Evolutionary conservation across 306 rosid genomes (phyloP), one percentile per base, ranked within the genome.

Genomic region (Prunus campanulata): DNA sequence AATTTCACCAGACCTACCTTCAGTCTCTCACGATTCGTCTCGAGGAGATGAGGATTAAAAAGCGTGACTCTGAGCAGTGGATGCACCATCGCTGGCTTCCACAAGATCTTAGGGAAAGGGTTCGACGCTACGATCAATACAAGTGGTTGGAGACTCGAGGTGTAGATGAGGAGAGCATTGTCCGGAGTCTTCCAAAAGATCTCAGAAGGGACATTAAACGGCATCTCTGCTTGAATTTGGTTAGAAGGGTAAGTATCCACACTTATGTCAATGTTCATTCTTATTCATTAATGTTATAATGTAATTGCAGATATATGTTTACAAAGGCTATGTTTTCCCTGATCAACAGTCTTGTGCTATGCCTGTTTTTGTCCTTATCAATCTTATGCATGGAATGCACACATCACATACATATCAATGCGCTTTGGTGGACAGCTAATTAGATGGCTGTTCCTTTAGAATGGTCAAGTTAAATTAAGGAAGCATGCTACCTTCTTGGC

Each of bases 191-290:
- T 35, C 91, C 91, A 2, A 87, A 87, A 70, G 91, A 87, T 83
- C 87, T 87, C 48, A 80, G 88, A 62, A 78, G 87, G 39, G 91
- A 87, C 74, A 87, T 87, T 30, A 87, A 87, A 83, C 82, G 91
- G 0, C 89, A 87, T 79, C 87, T 87, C 39, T 87, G 89, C 80
- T 73, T 87, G 74, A 87, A 89, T 86, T 87, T 95, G 80, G 98
- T 95, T 47, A 89, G 91, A 90, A 85, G 97, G 91, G 97, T 91
- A 81, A 79, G 93, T 60, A 75, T 25, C 47, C 27, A 25, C 29
- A 52, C 27, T 49, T 54, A 3, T 15, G 16, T 15, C 50, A 19
- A 14, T 18, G 22, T 32, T 64, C 24, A 16, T 16, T 32, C 24
- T 18, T 32, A 25, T 6, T 64, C 8, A 3, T 4, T 8, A 68